These are phyloP conservation scores for Tolypocladium paradoxum DNA, from an alignment of 2,329 filamentous ascomycete genomes.

Conservation along the genomic window DNA sequence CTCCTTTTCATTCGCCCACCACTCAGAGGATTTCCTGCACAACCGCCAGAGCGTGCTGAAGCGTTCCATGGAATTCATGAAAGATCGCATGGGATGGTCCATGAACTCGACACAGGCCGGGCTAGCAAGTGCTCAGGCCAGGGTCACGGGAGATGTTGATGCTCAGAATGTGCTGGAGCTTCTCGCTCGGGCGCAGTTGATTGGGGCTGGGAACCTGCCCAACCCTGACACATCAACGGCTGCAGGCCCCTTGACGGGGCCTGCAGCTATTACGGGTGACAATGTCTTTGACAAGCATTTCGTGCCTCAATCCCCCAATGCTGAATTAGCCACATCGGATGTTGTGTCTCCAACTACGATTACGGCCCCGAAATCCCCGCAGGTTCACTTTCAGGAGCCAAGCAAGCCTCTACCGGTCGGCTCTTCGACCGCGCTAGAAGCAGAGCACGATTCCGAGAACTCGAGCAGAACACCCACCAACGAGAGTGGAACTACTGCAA, in stretches of 20 bases:
- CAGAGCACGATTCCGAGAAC: slow-evolving; percentile 29
- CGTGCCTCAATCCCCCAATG: slow-evolving; percentile 39
- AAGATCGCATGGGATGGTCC: slow-evolving; percentile 77
- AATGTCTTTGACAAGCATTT: slow-evolving; percentile 86
- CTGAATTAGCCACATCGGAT: slow-evolving; percentile 31
- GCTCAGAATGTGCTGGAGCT: slow-evolving; percentile 86
- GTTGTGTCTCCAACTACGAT: slow-evolving; percentile 20
- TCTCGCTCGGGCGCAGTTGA: slow-evolving; percentile 68
- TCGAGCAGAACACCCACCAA: slow-evolving; percentile 45
- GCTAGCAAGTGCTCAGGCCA: slow-evolving; percentile 74
- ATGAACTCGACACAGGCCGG: slow-evolving; percentile 54
- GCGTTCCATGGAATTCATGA: slow-evolving; percentile 92
- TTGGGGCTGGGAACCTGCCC: slow-evolving; percentile 55
- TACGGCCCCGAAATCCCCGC: slow-evolving; percentile 9
- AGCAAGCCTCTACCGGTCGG: slow-evolving; percentile 7
- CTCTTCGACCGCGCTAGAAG: slow-evolving; percentile 7
- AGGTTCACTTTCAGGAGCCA: slow-evolving; percentile 5
- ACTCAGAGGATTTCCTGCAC: slow-evolving; percentile 84
- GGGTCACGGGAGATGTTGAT: slow-evolving; percentile 72
- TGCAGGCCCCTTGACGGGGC: slow-evolving; percentile 63
- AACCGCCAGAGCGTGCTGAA: slow-evolving; percentile 89
- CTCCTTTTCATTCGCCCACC: slow-evolving; percentile 95
- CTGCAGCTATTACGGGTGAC: slow-evolving; percentile 58
- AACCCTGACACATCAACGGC: slow-evolving; percentile 30
- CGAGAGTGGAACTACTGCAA: slow-evolving; percentile 41